Evolutionary conservation across 768 basidiomycete species (phyloP).

Genomic region (Naematelia encephala): DNA sequence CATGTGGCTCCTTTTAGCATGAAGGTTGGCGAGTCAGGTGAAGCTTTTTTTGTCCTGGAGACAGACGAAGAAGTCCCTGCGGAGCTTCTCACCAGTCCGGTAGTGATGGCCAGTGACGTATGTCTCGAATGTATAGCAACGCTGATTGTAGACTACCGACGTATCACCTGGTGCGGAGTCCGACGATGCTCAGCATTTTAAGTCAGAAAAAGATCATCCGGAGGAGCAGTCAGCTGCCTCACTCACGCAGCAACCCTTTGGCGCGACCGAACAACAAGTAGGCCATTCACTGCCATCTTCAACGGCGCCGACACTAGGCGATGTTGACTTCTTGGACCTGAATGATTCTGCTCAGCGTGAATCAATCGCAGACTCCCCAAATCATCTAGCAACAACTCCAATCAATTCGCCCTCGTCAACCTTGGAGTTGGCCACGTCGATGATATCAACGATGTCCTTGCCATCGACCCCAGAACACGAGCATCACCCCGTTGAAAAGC

Average conservation of each 20-base stretch:
- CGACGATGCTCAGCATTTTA: background rate
- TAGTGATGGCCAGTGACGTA: slow-evolving; percentile 56
- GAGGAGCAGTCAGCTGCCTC: background rate
- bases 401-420: slow-evolving; percentile 35
- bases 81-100: slow-evolving; percentile 87
- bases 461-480: slow-evolving; percentile 16
- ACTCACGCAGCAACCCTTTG: slow-evolving; percentile 46
- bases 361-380: background rate
- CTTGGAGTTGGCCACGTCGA: slow-evolving; percentile 20
- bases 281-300: slow-evolving; percentile 7
- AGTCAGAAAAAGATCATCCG: background rate
- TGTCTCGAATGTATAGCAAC: background rate
- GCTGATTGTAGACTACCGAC: background rate
- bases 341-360: slow-evolving; percentile 54
- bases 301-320: slow-evolving; percentile 10
- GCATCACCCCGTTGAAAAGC: background rate
- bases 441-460: background rate
- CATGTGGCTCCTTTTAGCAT: slow-evolving; percentile 77
- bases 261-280: slow-evolving; percentile 30
- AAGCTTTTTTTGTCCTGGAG: slow-evolving; percentile 98
- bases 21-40: slow-evolving; percentile 98
- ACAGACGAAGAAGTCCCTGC: slow-evolving; percentile 91
- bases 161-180: background rate
- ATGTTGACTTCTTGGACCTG: slow-evolving; percentile 76
- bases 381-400: background rate